phyloP scores from a whole-genome alignment of 495 filamentous ascomycete genomes.

The Aspergillus hancockii region DNA sequence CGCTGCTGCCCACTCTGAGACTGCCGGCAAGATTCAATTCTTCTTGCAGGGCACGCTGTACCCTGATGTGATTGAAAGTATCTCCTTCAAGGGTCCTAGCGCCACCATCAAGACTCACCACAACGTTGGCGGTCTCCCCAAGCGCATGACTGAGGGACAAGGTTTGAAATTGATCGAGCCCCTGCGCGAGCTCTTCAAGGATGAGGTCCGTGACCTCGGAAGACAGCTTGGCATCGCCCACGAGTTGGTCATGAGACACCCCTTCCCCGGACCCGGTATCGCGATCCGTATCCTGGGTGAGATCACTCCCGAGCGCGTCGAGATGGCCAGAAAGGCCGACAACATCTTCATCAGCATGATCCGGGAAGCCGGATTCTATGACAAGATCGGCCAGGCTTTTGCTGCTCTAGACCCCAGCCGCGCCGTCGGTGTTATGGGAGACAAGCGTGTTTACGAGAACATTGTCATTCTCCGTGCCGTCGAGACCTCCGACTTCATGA shows the following conservation, averaged over 20 bases:
- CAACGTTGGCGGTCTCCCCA: slow-evolving; percentile 75
- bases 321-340: slow-evolving; percentile 82
- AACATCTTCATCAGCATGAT: slow-evolving; percentile 85
- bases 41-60: slow-evolving; percentile 86
- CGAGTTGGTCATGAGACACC: slow-evolving; percentile 80
- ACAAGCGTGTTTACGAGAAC: slow-evolving; percentile 63
- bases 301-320: slow-evolving; percentile 75
- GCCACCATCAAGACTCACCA: slow-evolving; percentile 85
- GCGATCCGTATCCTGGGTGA: slow-evolving; percentile 90
- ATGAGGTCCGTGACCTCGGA: slow-evolving; percentile 77
- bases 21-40: slow-evolving; percentile 72
- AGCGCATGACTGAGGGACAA: slow-evolving; percentile 56
- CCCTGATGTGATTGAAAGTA: slow-evolving; percentile 77
- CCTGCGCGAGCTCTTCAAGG: slow-evolving; percentile 77
- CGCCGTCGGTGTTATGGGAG: slow-evolving; percentile 81
- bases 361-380: slow-evolving; percentile 77
- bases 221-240: slow-evolving; percentile 73
- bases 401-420: slow-evolving; percentile 71
- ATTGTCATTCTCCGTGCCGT: slow-evolving; percentile 72
- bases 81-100: slow-evolving; percentile 79
- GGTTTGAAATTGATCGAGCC: slow-evolving; percentile 76
- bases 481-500: slow-evolving; percentile 81
- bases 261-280: slow-evolving; percentile 83
- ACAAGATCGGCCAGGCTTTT: slow-evolving; percentile 80
- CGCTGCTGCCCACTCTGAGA: slow-evolving; percentile 54